phyloP scores from a whole-genome alignment of 306 rosid genomes.

The Corylus heterophylla region DNA sequence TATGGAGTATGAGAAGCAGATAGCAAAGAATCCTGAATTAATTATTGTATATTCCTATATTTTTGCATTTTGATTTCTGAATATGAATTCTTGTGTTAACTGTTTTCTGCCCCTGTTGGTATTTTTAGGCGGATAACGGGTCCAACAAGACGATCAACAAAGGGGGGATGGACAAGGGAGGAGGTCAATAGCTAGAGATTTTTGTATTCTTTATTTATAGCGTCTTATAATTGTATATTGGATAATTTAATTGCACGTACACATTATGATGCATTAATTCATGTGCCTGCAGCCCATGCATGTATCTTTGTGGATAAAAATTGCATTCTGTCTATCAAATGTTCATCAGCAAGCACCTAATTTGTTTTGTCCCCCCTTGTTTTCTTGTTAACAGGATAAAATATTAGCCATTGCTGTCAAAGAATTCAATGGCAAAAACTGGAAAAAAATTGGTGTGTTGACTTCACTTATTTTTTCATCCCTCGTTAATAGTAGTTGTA shows the following conservation, averaged over 20 bases:
- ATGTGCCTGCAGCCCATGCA: too few species aligned
- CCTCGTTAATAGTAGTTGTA: not conserved
- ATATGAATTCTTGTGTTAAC: not conserved
- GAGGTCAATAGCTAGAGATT: slow-evolving; percentile 36
- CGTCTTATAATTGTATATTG: not conserved
- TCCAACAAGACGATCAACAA: slow-evolving; percentile 43
- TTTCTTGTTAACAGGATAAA: slow-evolving; percentile 33
- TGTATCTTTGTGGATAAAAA: too few species aligned
- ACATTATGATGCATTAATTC: too few species aligned
- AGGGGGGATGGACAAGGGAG: slow-evolving; percentile 50
- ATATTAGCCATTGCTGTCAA: slow-evolving; percentile 34
- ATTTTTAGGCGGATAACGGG: slow-evolving; percentile 33
- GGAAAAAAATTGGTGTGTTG: slow-evolving; percentile 48
- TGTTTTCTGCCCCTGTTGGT: not conserved
- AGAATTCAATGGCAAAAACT: slow-evolving; percentile 30
- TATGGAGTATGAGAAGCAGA: not conserved
- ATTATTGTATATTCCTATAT: not conserved
- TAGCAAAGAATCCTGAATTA: not conserved
- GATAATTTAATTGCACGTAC: not conserved
- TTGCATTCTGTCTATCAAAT: too few species aligned
- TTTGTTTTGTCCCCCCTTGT: not conserved
- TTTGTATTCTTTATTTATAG: not conserved
- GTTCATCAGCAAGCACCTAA: too few species aligned
- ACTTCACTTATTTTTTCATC: not conserved
- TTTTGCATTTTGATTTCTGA: not conserved